phyloP scores from a whole-genome alignment of 2,329 filamentous ascomycete species.

The Cladosporium sp. region DNA sequence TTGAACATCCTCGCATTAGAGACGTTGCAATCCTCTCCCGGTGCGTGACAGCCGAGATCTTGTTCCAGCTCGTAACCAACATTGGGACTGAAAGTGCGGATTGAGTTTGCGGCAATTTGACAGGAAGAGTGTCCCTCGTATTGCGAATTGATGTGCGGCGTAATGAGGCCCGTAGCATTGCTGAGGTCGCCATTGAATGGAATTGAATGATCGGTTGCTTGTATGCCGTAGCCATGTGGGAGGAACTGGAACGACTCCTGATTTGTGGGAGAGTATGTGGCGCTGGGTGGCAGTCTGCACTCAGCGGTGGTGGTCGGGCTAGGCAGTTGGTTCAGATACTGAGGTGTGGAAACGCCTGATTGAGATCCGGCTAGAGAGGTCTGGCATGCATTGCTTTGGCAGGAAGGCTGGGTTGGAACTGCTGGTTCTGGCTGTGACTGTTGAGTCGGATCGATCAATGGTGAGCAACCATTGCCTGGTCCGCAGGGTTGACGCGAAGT shows the following conservation, averaged over 20 bases:
- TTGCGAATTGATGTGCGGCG: not conserved
- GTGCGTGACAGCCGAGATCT: slow-evolving; percentile 37
- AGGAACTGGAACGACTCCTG: not conserved
- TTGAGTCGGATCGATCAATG: not conserved
- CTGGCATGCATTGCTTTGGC: not conserved
- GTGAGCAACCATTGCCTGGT: slow-evolving; percentile 1
- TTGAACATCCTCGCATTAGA: slow-evolving; percentile 41
- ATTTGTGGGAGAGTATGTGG: not conserved
- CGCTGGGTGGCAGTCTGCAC: not conserved
- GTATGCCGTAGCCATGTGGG: not conserved
- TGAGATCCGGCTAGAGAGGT: not conserved
- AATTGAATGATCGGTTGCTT: not conserved
- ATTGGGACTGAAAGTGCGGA: slow-evolving; percentile 40
- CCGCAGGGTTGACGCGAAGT: slow-evolving; percentile 12
- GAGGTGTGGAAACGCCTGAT: not conserved
- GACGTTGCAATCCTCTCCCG: slow-evolving; percentile 39
- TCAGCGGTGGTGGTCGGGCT: not conserved
- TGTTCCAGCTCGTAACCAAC: slow-evolving; percentile 35
- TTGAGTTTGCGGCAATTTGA: slow-evolving; percentile 42
- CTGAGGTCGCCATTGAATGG: not conserved
- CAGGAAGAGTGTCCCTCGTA: slow-evolving; percentile 27
- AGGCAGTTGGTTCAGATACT: not conserved
- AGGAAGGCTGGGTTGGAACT: not conserved
- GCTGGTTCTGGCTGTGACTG: not conserved
- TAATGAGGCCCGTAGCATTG: no score